These are phyloP conservation scores for Entomortierella beljakovae DNA, from an alignment of 192 early-diverging fungal genomes.

Conservation along the genomic window DNA sequence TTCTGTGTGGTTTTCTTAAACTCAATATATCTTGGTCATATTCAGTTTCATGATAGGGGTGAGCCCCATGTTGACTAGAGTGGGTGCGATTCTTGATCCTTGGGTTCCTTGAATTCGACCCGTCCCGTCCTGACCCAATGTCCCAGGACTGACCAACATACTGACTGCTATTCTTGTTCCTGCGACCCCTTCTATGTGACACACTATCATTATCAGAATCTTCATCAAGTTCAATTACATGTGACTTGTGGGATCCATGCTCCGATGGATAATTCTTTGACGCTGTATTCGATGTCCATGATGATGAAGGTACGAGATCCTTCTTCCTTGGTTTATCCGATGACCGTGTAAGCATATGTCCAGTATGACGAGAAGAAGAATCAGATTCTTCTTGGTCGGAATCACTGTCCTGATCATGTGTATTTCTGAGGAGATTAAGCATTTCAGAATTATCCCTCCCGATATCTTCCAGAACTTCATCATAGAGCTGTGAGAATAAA, in stretches of 20 bases:
- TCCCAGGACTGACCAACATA: slow-evolving; percentile 52
- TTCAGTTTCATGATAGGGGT: slow-evolving; percentile 12
- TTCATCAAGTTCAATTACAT: background rate
- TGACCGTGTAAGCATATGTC: slow-evolving; percentile 46
- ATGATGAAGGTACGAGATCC: slow-evolving; percentile 14
- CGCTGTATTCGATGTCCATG: background rate
- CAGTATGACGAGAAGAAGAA: background rate
- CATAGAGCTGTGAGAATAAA: slow-evolving; percentile 46
- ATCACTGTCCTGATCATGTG: background rate
- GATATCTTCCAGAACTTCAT: slow-evolving; percentile 49
- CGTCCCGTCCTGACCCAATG: slow-evolving; percentile 26
- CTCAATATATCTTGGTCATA: background rate
- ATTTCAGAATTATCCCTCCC: slow-evolving; percentile 45
- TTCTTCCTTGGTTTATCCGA: slow-evolving; percentile 42
- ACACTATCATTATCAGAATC: slow-evolving; percentile 28
- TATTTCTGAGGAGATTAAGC: slow-evolving; percentile 30
- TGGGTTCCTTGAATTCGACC: background rate
- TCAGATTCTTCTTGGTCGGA: slow-evolving; percentile 4
- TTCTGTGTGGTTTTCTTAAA: slow-evolving; percentile 1
- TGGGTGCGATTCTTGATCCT: background rate
- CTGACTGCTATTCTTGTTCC: slow-evolving; percentile 15
- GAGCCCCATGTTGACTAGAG: background rate
- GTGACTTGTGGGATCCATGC: background rate
- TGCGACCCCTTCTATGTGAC: slow-evolving; percentile 6
- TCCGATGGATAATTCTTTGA: background rate